Conservation (phyloP, 2,329 filamentous ascomycete genomes). For the Ascocoryne sarcoides region DNA sequence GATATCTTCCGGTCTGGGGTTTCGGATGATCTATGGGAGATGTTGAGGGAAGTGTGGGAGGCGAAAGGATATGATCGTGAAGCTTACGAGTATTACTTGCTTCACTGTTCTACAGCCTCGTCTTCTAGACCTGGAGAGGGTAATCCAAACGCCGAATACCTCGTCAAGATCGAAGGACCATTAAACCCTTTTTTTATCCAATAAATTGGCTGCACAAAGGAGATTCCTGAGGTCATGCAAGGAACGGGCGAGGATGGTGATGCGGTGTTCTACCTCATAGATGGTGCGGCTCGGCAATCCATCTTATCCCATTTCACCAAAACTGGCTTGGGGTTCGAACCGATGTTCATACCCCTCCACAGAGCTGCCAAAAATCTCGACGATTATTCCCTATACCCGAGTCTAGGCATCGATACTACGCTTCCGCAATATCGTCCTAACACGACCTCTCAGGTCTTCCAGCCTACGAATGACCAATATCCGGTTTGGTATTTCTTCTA, state of each 20-base stretch:
- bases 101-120: too few species aligned
- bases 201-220: constrained; percentile 15
- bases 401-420: constrained; percentile 17
- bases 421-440: constrained; percentile 24
- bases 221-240: constrained; percentile 7
- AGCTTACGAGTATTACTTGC: too few species aligned
- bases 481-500: constrained; percentile 37
- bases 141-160: constrained; percentile 11
- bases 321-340: constrained; percentile 15
- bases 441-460: neutral
- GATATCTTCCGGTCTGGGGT: neutral
- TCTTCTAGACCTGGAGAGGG: too few species aligned
- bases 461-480: constrained; percentile 12
- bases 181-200: constrained; percentile 15
- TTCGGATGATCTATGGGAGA: neutral
- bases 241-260: constrained; percentile 17
- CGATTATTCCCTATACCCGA: constrained; percentile 12
- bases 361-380: constrained; percentile 25
- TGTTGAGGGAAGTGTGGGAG: neutral
- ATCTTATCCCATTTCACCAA: constrained; percentile 14
- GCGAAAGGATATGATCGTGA: neutral
- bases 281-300: constrained; percentile 9
- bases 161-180: constrained; percentile 22
- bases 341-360: constrained; percentile 23
- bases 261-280: constrained; percentile 21